A percentile compares a stretch with the other conserved stretches of the same genome.
Conservation (phyloP, 352 stramenopile genomes). For the Globisporangium iwayamae region DNA sequence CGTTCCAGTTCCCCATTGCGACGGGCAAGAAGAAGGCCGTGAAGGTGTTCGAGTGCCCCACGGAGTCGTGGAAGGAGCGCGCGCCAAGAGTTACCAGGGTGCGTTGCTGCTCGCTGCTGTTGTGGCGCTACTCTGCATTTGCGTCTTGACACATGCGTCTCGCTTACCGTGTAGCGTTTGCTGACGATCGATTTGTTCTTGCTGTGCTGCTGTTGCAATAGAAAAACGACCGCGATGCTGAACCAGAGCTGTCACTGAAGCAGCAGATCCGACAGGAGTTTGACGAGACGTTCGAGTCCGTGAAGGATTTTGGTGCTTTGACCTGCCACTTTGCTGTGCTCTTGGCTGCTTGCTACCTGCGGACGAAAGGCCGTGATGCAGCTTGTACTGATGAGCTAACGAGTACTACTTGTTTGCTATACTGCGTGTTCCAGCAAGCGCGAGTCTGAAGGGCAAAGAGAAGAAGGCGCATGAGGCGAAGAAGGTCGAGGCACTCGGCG, state of each 20-base stretch:
- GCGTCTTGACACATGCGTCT: not conserved
- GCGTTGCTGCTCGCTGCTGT: slow-evolving; percentile 9
- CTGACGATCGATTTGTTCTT: not conserved
- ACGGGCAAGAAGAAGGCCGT: slow-evolving; percentile 76
- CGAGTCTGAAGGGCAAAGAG: slow-evolving; percentile 72
- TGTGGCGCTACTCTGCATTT: not conserved
- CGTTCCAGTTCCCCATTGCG: slow-evolving; percentile 71
- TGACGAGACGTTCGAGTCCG: slow-evolving; percentile 63
- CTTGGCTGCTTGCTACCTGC: not conserved
- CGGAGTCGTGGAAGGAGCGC: slow-evolving; percentile 67
- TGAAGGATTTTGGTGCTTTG: slow-evolving; percentile 62
- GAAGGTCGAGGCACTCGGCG: slow-evolving; percentile 65
- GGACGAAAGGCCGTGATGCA: not conserved
- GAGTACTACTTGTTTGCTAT: not conserved
- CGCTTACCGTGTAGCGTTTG: not conserved
- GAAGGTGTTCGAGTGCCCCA: slow-evolving; percentile 72
- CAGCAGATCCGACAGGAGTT: slow-evolving; percentile 80
- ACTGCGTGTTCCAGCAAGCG: slow-evolving; percentile 26
- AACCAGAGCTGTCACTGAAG: slow-evolving; percentile 41
- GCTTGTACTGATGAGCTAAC: slow-evolving; percentile 3
- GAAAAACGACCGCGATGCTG: slow-evolving; percentile 25
- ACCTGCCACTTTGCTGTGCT: not conserved
- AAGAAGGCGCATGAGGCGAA: slow-evolving; percentile 74
- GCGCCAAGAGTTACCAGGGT: slow-evolving; percentile 29
- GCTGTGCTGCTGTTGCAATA: slow-evolving; percentile 17